Conservation (phyloP, 2,329 filamentous ascomycete species). For the Thielaviopsis euricoi region DNA sequence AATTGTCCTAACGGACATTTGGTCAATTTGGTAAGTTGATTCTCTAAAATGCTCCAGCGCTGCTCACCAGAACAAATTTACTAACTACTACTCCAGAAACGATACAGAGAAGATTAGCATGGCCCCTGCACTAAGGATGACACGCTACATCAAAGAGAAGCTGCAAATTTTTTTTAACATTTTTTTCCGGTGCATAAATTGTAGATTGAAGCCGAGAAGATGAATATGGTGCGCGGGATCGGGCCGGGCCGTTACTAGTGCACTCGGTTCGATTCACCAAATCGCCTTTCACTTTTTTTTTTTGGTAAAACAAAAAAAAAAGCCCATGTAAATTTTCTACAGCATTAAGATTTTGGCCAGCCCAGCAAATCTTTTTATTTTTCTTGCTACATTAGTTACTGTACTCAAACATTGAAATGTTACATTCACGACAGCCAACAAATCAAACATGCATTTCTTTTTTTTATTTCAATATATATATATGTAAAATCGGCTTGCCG, state of each 20-base stretch:
- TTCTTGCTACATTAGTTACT: too few species aligned
- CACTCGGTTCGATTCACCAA: constrained; percentile 1
- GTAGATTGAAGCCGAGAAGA: too few species aligned
- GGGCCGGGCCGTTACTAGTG: too few species aligned
- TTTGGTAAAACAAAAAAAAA: too few species aligned
- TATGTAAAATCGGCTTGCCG: too few species aligned
- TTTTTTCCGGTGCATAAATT: background rate
- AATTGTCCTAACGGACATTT: constrained; percentile 13
- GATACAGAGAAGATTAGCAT: constrained; percentile 64
- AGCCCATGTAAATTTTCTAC: background rate
- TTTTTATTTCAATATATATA: too few species aligned
- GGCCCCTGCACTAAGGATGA: constrained; percentile 87
- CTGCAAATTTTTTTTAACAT: constrained; percentile 21
- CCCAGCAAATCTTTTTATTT: too few species aligned
- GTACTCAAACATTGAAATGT: too few species aligned
- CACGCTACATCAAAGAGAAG: constrained; percentile 72
- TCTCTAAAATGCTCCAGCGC: background rate
- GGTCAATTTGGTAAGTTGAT: constrained; percentile 12
- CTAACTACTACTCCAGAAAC: constrained; percentile 9
- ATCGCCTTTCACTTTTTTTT: background rate
- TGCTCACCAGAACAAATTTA: background rate
- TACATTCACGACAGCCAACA: too few species aligned
- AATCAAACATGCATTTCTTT: too few species aligned
- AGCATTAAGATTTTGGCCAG: too few species aligned
- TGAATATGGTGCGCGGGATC: too few species aligned